Evolutionary conservation across 2,329 filamentous ascomycete genomes (phyloP).

Genomic region (Phyllosticta citrichinensis): DNA sequence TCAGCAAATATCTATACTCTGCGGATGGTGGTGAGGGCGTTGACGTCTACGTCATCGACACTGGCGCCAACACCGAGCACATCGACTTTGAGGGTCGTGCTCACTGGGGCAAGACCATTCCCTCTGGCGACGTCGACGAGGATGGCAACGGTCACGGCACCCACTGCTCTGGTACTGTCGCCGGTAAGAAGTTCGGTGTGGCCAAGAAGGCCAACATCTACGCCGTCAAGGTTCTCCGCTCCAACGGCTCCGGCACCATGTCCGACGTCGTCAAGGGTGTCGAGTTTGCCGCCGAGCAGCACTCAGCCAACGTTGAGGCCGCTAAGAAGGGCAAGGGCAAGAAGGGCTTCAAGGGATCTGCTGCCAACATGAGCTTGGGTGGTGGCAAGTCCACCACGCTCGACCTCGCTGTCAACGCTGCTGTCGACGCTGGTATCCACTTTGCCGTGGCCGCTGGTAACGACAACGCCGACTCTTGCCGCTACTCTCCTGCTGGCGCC

Average conservation of each 20-base stretch:
- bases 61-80: conserved; percentile 86
- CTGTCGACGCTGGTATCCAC: conserved; percentile 84
- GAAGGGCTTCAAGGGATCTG: conserved; percentile 97
- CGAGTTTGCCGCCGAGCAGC: conserved; percentile 78
- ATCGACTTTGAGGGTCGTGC: conserved; percentile 97
- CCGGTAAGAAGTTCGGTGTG: conserved; percentile 97
- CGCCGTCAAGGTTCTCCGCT: conserved; percentile 95
- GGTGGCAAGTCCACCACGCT: conserved; percentile 92
- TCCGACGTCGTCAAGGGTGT: conserved; percentile 98
- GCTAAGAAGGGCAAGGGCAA: conserved; percentile 79
- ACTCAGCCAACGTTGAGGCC: conserved; percentile 62
- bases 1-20: conserved; percentile 97
- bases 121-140: conserved; percentile 67
- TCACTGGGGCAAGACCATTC: conserved; percentile 94
- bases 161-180: conserved; percentile 97
- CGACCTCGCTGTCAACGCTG: conserved; percentile 87
- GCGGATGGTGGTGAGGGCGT: conserved; percentile 89
- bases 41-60: conserved; percentile 98
- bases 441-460: conserved; percentile 98
- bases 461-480: conserved; percentile 97
- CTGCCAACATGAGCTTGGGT: conserved; percentile 98
- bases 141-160: conserved; percentile 98
- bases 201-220: conserved; percentile 97
- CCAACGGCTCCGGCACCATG: conserved; percentile 97
- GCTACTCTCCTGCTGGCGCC: conserved; percentile 94